A percentile compares a stretch with the other conserved stretches of the same genome.
Conservation (phyloP, 73 alveolate genomes). For the Diophrys appendiculata region DNA sequence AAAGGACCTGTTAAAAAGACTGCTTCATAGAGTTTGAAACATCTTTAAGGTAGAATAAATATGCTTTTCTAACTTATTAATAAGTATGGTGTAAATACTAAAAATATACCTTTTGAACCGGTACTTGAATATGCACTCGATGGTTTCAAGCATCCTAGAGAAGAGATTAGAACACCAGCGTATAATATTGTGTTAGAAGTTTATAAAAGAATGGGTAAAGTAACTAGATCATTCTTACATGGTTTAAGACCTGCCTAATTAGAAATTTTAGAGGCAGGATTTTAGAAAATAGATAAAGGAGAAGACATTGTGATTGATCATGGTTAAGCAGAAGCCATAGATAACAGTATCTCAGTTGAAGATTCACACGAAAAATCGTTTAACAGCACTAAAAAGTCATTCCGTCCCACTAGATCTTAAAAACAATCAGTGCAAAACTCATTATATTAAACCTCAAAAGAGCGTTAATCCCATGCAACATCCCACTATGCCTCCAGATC, state of each 20-base stretch:
- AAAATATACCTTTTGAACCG: constrained; percentile 83
- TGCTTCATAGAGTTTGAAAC: constrained; percentile 75
- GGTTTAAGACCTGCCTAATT: constrained; percentile 81
- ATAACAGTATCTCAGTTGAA: constrained; percentile 3
- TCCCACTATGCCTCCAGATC: neutral
- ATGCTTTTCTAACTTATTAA: constrained; percentile 72
- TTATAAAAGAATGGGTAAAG: constrained; percentile 83
- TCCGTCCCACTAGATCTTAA: neutral
- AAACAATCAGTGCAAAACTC: neutral
- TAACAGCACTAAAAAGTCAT: too few species aligned
- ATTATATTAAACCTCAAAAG: neutral
- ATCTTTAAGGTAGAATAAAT: constrained; percentile 80
- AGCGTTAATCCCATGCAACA: neutral
- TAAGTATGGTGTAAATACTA: constrained; percentile 75
- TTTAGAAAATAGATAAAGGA: constrained; percentile 40
- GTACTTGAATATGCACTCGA: constrained; percentile 85
- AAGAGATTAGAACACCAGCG: constrained; percentile 88
- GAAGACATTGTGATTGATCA: constrained; percentile 26
- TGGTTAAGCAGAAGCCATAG: constrained; percentile 2
- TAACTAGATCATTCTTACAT: constrained; percentile 70
- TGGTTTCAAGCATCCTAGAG: constrained; percentile 80
- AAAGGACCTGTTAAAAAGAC: constrained; percentile 68
- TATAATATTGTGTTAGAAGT: constrained; percentile 72
- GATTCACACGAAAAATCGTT: too few species aligned
- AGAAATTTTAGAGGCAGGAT: constrained; percentile 55